These are phyloP conservation scores for Ganoderma lingzhi DNA, from an alignment of 1,284 basidiomycete species.

Conservation along the genomic window DNA sequence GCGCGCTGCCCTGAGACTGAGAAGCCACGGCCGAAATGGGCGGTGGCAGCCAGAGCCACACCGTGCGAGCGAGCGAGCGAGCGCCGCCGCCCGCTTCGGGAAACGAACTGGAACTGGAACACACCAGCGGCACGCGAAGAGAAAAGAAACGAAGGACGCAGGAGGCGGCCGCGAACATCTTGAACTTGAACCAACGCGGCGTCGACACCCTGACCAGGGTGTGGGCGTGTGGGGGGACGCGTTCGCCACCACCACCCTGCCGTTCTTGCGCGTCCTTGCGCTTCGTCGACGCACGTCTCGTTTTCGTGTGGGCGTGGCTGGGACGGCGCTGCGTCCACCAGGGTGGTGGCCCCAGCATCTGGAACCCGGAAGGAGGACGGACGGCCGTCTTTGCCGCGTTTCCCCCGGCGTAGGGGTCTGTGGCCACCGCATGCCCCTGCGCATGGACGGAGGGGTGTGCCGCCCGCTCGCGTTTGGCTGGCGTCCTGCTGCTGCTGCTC, in stretches of 20 bases:
- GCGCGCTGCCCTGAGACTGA: conserved; percentile 6
- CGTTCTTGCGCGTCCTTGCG: not conserved
- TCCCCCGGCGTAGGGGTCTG: not conserved
- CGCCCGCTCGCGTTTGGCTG: conserved; percentile 3
- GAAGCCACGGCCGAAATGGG: conserved; percentile 20
- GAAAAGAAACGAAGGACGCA: conserved; percentile 5
- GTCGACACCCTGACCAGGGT: not conserved
- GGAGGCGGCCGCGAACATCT: not conserved
- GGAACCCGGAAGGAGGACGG: not conserved
- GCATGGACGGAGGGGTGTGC: not conserved
- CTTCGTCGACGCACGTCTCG: not conserved
- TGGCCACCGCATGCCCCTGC: not conserved
- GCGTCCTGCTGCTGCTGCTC: not conserved
- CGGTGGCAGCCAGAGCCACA: conserved; percentile 22
- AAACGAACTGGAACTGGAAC: conserved; percentile 3
- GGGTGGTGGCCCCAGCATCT: not conserved
- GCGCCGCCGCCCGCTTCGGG: conserved; percentile 12
- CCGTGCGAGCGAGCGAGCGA: conserved; percentile 19
- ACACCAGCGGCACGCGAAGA: conserved; percentile 3
- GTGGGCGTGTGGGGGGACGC: not conserved
- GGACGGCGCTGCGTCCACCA: not conserved
- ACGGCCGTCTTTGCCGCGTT: conserved; percentile 6
- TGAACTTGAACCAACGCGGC: not conserved
- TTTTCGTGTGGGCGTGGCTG: not conserved
- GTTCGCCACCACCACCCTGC: not conserved